Base-by-base conservation (phyloP, 441 rosid genomes). In the Flueggea neowawraea region DNA sequence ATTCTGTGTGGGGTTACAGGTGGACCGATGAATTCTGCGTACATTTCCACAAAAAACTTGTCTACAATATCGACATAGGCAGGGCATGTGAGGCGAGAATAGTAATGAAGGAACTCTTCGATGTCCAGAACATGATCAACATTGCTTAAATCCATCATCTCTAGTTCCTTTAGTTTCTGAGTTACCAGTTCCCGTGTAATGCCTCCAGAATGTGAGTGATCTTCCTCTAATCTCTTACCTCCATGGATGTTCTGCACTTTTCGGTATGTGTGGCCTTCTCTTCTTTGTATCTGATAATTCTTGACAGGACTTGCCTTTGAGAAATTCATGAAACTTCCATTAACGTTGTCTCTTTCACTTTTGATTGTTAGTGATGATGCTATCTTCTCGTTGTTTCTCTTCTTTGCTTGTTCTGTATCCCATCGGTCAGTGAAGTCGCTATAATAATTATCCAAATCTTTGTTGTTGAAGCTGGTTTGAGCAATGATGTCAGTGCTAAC, bases 11-110 rank as follows among this genome's bases (percentile, higher is more conserved):
- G 62, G 8, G 69, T 16, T 6, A 61, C 47, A 39, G 56, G 67
- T 6, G 63, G 31, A 12, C 48, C 80, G 6, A 64, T 63, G 39
- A 85, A 66, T 32, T 93, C 98, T 12, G 81, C 68, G 43, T 79
- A 84, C 22, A 93, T 75, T 17, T 88, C 90, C 72, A 80, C 63
- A 81, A 93, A 90, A 69, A 90, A 87, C 55, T 75, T 78, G 48
- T 93, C 98, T 36, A 87, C 86, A 51, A 93, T 84, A 51, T 85
- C 95, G 22, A 79, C 47, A 78, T 87, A 90, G 47, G 83, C 81
- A 47, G 89, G 82, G 28, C 85, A 86, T 9, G 83, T 84, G 14
- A 93, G 84, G 28, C 93, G 83, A 43, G 98, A 88, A 75, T 93
- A 90, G 72, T 87, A 90, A 66, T 87, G 82, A 3, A 84, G 74